phyloP scores from a whole-genome alignment of 2,329 filamentous ascomycete genomes.

The Bipolaris victoriae region DNA sequence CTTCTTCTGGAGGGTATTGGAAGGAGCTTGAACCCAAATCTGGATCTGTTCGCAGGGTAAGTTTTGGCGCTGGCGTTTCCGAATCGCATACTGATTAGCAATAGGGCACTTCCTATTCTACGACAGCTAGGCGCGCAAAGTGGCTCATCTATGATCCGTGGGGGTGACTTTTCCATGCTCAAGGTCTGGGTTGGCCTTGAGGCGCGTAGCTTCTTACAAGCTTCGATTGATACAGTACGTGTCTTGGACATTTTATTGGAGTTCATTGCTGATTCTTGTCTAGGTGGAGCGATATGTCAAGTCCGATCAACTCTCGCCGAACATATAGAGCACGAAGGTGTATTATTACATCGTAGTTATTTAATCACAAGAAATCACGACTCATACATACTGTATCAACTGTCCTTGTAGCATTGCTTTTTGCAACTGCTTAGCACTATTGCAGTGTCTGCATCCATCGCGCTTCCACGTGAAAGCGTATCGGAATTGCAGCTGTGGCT shows the following conservation, averaged over 20 bases:
- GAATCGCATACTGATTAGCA: constrained; percentile 15
- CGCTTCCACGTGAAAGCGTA: not conserved
- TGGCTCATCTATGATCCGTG: constrained; percentile 61
- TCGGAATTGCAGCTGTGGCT: not conserved
- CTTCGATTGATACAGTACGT: constrained; percentile 84
- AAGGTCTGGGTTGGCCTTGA: constrained; percentile 92
- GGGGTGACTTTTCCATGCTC: constrained; percentile 69
- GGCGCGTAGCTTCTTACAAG: constrained; percentile 85
- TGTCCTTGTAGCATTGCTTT: no score
- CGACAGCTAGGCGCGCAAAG: constrained; percentile 83
- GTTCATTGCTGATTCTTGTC: constrained; percentile 7
- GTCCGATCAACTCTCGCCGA: constrained; percentile 86
- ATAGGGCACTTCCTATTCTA: constrained; percentile 84
- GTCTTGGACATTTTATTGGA: not conserved
- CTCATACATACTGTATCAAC: not conserved
- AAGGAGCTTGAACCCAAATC: constrained; percentile 79
- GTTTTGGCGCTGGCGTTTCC: constrained; percentile 24
- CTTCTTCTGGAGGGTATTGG: constrained; percentile 93
- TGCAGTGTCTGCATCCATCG: no score
- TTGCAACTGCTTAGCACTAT: no score
- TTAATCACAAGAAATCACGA: not conserved
- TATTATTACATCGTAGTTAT: not conserved
- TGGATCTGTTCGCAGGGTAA: constrained; percentile 82
- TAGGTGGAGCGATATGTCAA: constrained; percentile 88
- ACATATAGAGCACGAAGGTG: constrained; percentile 63